Conservation (phyloP, 169 alveolate species). For the Eimeria falciformis region DNA sequence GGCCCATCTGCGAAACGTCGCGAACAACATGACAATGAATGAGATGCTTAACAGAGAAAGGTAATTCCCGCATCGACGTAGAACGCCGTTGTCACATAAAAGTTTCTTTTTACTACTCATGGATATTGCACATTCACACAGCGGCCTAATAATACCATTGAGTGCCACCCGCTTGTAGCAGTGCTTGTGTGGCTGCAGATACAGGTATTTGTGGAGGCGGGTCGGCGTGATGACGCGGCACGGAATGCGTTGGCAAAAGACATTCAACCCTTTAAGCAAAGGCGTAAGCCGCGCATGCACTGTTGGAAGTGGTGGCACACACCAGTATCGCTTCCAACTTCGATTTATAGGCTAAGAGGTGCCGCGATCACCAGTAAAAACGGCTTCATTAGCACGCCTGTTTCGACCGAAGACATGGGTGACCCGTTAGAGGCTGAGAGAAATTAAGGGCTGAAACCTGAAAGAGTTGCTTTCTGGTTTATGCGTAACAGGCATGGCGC, state of each 20-base stretch:
- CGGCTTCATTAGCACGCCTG: neutral
- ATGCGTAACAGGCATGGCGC: constrained; percentile 7
- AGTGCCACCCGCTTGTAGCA: neutral
- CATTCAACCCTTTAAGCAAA: constrained; percentile 2
- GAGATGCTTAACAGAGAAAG: neutral
- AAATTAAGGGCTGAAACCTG: neutral
- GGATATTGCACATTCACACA: neutral
- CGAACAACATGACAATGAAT: constrained; percentile 1
- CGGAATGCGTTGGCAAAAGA: constrained; percentile 29
- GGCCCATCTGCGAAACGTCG: constrained; percentile 2
- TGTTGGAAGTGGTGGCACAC: too few relatives aligned
- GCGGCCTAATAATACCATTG: neutral
- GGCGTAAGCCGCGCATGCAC: too few relatives aligned
- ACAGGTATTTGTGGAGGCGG: constrained; percentile 17
- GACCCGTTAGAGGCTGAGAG: neutral
- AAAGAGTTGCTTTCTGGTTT: neutral
- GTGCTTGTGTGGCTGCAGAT: neutral
- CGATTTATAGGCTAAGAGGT: too few relatives aligned
- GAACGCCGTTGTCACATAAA: too few relatives aligned
- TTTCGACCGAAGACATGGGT: neutral
- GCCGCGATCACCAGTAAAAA: neutral
- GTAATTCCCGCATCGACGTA: neutral
- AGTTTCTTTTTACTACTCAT: too few relatives aligned
- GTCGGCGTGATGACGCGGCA: constrained; percentile 41
- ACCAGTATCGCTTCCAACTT: neutral